phyloP scores from a whole-genome alignment of 2,329 filamentous ascomycete species.

The Monosporascus sp. region DNA sequence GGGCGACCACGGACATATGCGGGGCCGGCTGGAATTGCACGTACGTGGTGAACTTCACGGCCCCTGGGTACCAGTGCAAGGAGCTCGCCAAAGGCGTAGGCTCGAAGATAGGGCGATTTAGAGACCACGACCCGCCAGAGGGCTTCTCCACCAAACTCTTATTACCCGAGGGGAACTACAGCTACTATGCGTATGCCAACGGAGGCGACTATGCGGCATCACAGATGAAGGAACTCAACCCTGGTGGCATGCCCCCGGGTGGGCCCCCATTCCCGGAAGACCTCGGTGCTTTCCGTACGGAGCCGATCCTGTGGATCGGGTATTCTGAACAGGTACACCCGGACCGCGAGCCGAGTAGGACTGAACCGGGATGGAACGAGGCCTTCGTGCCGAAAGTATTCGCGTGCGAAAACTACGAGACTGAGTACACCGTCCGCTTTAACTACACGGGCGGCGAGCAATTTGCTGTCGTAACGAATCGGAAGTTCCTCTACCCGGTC shows the following conservation, averaged over 20 bases:
- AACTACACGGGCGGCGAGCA: constrained; percentile 28
- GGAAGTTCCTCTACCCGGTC: constrained; percentile 23
- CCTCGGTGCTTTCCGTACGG: constrained; percentile 32
- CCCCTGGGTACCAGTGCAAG: constrained; percentile 35
- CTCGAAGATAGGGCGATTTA: constrained; percentile 22
- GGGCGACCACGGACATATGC: constrained; percentile 30
- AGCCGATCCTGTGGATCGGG: constrained; percentile 36
- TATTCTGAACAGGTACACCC: constrained; percentile 22
- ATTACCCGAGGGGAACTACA: constrained; percentile 26
- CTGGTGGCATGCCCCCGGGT: constrained; percentile 27
- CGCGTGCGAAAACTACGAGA: constrained; percentile 34
- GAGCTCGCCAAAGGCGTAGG: constrained; percentile 26
- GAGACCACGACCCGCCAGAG: constrained; percentile 20
- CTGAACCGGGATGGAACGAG: constrained; percentile 22
- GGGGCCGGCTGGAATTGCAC: constrained; percentile 35
- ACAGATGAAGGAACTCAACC: constrained; percentile 23
- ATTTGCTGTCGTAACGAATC: constrained; percentile 17
- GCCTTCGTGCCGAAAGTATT: constrained; percentile 31
- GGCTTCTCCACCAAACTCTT: constrained; percentile 26
- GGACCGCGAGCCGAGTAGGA: constrained; percentile 14
- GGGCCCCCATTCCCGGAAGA: constrained; percentile 22
- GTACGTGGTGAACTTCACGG: constrained; percentile 31
- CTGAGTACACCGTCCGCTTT: constrained; percentile 30
- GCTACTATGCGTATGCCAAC: constrained; percentile 28
- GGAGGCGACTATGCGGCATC: constrained; percentile 28